Percentiles rank a stretch among this genome's conserved stretches.
Evolutionary conservation across 2,329 filamentous ascomycete species (phyloP).

Genomic region (Talaromyces verruculosus): DNA sequence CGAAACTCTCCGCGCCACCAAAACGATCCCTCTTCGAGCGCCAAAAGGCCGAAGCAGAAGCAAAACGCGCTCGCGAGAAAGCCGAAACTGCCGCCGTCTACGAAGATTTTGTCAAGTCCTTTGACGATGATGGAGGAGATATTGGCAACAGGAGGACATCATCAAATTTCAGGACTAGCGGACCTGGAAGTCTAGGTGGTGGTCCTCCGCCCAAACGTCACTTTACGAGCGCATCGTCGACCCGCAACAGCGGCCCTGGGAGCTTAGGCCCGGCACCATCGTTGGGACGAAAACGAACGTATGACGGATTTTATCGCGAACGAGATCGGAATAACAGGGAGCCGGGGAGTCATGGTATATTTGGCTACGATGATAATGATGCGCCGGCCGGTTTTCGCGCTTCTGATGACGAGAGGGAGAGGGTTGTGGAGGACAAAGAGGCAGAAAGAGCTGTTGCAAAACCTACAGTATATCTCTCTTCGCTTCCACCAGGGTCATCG

Average conservation of each 20-base stretch:
- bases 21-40: constrained; percentile 88
- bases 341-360: constrained; percentile 33
- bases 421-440: constrained; percentile 40
- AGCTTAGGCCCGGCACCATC: constrained; percentile 47
- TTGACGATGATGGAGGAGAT: constrained; percentile 46
- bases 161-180: constrained; percentile 29
- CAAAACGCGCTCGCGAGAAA: constrained; percentile 78
- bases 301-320: constrained; percentile 42
- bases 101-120: constrained; percentile 79
- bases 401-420: constrained; percentile 48
- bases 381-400: constrained; percentile 43
- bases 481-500: constrained; percentile 54
- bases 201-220: constrained; percentile 59
- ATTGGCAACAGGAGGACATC: constrained; percentile 24
- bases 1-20: constrained; percentile 74
- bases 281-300: constrained; percentile 45
- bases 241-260: constrained; percentile 51
- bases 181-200: constrained; percentile 33
- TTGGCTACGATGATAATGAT: constrained; percentile 45
- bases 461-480: constrained; percentile 56
- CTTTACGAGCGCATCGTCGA: constrained; percentile 50
- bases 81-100: constrained; percentile 85
- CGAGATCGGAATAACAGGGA: constrained; percentile 40
- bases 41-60: constrained; percentile 84
- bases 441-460: constrained; percentile 52